Base-by-base conservation (phyloP, 148 eudicot genomes). In the Rheum nobile region DNA sequence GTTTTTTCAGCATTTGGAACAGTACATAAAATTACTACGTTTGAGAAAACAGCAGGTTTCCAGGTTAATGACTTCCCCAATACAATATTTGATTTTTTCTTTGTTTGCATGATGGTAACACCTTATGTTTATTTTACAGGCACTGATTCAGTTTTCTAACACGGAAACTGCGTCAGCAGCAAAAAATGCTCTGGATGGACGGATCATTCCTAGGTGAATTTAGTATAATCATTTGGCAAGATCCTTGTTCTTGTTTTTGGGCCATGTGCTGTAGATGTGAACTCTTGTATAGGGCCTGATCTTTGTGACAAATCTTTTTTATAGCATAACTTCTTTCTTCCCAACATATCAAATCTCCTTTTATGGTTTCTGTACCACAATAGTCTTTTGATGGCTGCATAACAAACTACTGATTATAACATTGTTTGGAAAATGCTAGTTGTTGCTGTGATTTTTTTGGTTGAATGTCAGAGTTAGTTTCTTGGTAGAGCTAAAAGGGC, bases 31-130 rank as follows among this genome's bases (percentile, higher is more conserved):
- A 94, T 94, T 59, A 94, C 98, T 34, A 94, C 98, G 29, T 94
- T 94, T 81, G 98, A 94, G 85, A 94, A 94, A 85, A 94, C 98
- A 57, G 98, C 99, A 78, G 99, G 99, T 24, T 95, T 91, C 81
- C 99, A 95, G 97, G 99, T 86, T 72, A 21, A 2, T 22, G 22
- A 55, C 22, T 21, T 61, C 22, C 41, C 28, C 29, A 48, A 54
- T 22, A 50, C 22, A 50, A 77, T 16, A 14, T 48, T 28, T n/a
- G 2, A 21, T 46, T 44, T 42, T 16, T 14, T 74, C 68, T 43
- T 22, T 80, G 38, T 77, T 24, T 71, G 28, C 41, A 71, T 38
- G 31, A 71, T 71, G 73, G 26, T 5, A 29, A 71, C 29, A 7
- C 77, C 44, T 26, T 31, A 67, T 42, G 39, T 48, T 48, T 74